phyloP scores from a whole-genome alignment of 257 asterid species.

The Scutellaria minor region DNA sequence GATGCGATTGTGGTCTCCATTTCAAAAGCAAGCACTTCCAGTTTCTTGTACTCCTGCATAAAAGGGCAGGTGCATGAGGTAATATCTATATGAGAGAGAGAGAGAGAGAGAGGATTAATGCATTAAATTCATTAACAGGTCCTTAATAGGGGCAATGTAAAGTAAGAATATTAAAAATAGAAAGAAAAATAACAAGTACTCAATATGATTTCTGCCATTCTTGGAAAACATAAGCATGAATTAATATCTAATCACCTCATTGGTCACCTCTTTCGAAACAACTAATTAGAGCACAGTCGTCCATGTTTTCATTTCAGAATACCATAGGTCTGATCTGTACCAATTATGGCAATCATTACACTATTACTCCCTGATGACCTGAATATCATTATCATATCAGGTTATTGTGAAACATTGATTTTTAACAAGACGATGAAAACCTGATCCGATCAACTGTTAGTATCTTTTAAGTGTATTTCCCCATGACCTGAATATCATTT shows the following conservation, averaged over 20 bases:
- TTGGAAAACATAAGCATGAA: not conserved
- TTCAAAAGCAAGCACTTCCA: slow-evolving; percentile 92
- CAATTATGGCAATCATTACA: not conserved
- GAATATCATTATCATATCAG: not conserved
- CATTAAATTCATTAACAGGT: not conserved
- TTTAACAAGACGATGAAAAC: not conserved
- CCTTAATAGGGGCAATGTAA: not conserved
- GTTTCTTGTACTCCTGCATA: slow-evolving; percentile 74
- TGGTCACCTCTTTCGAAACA: not conserved
- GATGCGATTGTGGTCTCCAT: slow-evolving; percentile 87
- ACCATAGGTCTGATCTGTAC: slow-evolving; percentile 7
- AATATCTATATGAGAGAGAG: slow-evolving; percentile 4
- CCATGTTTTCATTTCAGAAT: not conserved
- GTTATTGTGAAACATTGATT: not conserved
- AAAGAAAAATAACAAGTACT: not conserved
- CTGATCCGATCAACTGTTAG: not conserved
- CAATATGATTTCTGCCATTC: not conserved
- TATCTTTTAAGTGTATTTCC: not conserved
- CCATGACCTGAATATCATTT: not conserved
- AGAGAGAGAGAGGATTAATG: not conserved
- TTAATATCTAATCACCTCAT: not conserved
- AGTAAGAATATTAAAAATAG: not conserved
- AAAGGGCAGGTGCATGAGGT: slow-evolving; percentile 12
- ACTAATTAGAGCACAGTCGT: not conserved
- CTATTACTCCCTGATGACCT: not conserved